A percentile compares a stretch with the other conserved stretches of the same genome.
Evolutionary conservation across 2,329 filamentous ascomycete genomes (phyloP).

Genomic region (Aureobasidium musti): DNA sequence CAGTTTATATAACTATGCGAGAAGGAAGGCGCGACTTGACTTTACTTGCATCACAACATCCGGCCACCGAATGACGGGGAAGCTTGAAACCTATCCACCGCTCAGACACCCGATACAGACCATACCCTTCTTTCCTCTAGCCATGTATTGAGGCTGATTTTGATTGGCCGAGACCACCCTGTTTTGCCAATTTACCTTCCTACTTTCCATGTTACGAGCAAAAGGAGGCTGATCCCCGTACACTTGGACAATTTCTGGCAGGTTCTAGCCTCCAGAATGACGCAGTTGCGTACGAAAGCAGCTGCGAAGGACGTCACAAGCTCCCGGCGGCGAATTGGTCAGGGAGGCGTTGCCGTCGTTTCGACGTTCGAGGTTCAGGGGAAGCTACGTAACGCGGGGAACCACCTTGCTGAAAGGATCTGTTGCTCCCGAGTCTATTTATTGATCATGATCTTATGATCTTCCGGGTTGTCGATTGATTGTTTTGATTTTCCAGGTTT

Average conservation of each 20-base stretch:
- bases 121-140: not conserved
- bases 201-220: conserved; percentile 25
- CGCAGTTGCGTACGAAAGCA: conserved; percentile 13
- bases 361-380: conserved; percentile 10
- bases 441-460: conserved; percentile 19
- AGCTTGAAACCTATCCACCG: conserved; percentile 2
- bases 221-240: conserved; percentile 20
- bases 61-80: conserved; percentile 7
- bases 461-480: not conserved
- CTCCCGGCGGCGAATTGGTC: conserved; percentile 6
- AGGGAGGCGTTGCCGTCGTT: conserved; percentile 18
- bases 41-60: conserved; percentile 20
- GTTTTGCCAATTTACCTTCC: conserved; percentile 9
- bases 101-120: not conserved
- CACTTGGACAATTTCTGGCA: not conserved
- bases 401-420: conserved; percentile 11
- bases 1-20: not conserved
- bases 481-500: conserved; percentile 17
- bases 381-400: not conserved
- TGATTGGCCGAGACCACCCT: conserved; percentile 8
- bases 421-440: conserved; percentile 7
- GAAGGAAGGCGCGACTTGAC: conserved; percentile 7
- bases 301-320: not conserved
- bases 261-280: conserved; percentile 13
- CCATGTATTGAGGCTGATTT: not conserved